Conservation (phyloP, 306 rosid genomes). For the Hippophae gyantsensis region DNA sequence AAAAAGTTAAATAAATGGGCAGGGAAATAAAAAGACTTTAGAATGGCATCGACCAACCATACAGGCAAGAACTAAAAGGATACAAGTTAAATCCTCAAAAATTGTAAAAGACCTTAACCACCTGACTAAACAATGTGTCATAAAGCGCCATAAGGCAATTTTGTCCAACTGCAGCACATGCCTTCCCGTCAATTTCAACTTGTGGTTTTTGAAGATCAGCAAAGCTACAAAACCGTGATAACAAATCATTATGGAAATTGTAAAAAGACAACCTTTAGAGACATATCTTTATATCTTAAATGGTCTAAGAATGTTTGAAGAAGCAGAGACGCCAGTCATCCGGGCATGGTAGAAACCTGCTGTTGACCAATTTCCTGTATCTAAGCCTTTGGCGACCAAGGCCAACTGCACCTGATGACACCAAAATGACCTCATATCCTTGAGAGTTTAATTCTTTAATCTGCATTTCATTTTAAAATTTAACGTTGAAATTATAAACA, state of each 20-base stretch:
- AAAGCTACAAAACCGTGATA: constrained; percentile 42
- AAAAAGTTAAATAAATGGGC: constrained; percentile 1
- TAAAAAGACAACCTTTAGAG: not conserved
- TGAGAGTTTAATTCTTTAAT: constrained; percentile 65
- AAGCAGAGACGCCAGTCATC: constrained; percentile 4
- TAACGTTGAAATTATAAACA: constrained; percentile 2
- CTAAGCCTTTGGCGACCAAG: constrained; percentile 97
- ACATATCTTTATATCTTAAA: not conserved
- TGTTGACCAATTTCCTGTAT: constrained; percentile 68
- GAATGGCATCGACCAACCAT: not conserved
- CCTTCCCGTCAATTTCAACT: constrained; percentile 91
- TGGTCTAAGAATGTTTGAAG: not conserved
- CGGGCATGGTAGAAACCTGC: constrained; percentile 45
- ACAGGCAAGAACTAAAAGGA: not conserved
- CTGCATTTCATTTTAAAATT: constrained; percentile 37
- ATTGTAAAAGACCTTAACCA: constrained; percentile 21
- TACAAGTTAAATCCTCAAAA: not conserved
- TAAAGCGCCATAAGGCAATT: constrained; percentile 87
- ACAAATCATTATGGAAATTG: not conserved
- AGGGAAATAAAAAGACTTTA: constrained; percentile 2
- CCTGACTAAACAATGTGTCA: constrained; percentile 84
- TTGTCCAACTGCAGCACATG: constrained; percentile 99
- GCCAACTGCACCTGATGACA: constrained; percentile 97
- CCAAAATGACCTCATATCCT: constrained; percentile 83
- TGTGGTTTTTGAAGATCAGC: constrained; percentile 98